Evolutionary conservation across 352 stramenopile genomes (phyloP), one percentile per base, ranked within the genome.

Genomic region (Pythium rishiriense): DNA sequence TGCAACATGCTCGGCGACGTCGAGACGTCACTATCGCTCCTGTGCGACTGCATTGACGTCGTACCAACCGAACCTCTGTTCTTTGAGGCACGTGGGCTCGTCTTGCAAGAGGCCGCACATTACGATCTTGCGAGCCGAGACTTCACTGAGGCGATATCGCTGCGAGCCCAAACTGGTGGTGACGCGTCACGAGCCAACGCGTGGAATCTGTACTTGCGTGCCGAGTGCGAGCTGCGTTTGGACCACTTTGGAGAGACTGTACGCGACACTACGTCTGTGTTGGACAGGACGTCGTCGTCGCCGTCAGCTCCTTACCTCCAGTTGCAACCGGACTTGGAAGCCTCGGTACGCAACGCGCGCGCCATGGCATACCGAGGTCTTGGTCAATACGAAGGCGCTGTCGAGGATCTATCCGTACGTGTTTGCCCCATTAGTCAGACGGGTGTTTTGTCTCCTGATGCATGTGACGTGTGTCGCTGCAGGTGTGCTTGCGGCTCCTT

Each of bases 321-420:
- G n/a, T n/a, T 53, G 15, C 22, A 56, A 19, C 19, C 45, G 15
- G 58, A 14, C 15, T 31, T 64, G 0, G 77, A 88, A 21, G 56
- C 81, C 41, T 78, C 75, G 24, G 72, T 70, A 24, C 70, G 75
- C 24, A 91, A 93, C 28, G 65, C 74, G 4, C 70, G 83, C 0
- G 83, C 69, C 1, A 90, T 91, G 73, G 82, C 80, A 0, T 47
- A 78, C 22, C 73, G 79, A 1, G 81, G 79, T 1, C 72, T 93
- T 2, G 75, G 76, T 4, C 66, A 88, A n/a, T 85, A 85, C 46
- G 76, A 89, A 24, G 22, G 47, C 0, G 83, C 83, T 15, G 61
- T 93, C 17, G 22, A 50, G 1, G 85, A 94, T 31, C 70, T 94
- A 29, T 78, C 77, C 14, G 81, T 93, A 66, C 29, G 62, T 2